Evolutionary conservation across 2,329 filamentous ascomycete species (phyloP), one percentile per base, ranked within the genome.

Genomic region (Pseudomassariella vexata): DNA sequence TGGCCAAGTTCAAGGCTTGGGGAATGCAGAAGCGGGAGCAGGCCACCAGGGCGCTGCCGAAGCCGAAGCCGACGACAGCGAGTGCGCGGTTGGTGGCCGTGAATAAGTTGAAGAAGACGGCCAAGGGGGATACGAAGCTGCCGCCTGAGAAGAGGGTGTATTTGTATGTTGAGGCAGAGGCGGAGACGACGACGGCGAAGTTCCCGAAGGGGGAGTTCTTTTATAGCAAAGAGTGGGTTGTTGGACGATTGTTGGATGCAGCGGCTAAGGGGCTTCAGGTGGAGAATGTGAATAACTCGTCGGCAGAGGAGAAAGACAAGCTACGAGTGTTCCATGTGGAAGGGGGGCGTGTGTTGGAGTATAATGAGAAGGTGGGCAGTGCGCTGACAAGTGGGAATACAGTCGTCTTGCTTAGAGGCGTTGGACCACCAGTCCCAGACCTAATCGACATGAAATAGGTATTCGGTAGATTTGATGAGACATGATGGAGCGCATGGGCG

Each of bases 281-380:
- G 7, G 73, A 84, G 50, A 94, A 94, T 45, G 60, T 90, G 41
- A 94, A 94, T 52, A 94, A 94, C 48, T 71, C 82, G 46, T 80
- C 77, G 1, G 74, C 72, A 3, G 73, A 81, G 9, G 86, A 94
- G 62, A 79, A 83, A 53, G 81, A 88, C 37, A 83, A 83, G 57
- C 56, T 98, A 43, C 66, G 92, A 7, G 79, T 98, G 0, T 98
- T 95, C 51, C 89, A 96, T 55, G 85, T 98, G 1, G 89, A 98
- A 53, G 85, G 83, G 0, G 92, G 92, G 0, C 68, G 87, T 36
- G 57, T 98, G 40, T 59, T 98, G 41, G 89, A 92, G 38, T 98
- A 94, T 50, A 79, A 74, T 16, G 89, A 95, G 59, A 89, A 90
- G 65, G 68, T 95, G 34, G 88, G 87, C 5, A 68, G 69, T 32